Conservation (phyloP, 1,284 basidiomycete genomes). For the Fomitiporia mediterranea region DNA sequence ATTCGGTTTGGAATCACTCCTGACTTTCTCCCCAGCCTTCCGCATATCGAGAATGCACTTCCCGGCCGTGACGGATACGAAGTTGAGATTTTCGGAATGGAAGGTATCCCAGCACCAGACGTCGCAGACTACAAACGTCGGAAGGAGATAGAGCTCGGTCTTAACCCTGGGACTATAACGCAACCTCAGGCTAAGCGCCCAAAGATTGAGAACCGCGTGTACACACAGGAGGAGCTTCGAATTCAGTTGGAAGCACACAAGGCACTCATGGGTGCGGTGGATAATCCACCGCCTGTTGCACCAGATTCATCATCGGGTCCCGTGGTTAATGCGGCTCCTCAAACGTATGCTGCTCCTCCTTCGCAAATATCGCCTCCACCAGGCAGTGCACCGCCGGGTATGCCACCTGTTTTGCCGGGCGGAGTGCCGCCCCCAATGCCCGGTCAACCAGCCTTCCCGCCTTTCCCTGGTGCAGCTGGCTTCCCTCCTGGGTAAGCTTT, state of each 20-base stretch:
- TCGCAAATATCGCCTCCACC: conserved; percentile 29
- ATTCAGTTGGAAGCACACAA: conserved; percentile 88
- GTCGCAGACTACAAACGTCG: conserved; percentile 92
- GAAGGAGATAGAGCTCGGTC: conserved; percentile 88
- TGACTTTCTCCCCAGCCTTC: conserved; percentile 41
- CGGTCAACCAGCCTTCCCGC: conserved; percentile 34
- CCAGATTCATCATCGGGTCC: conserved; percentile 40
- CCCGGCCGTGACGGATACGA: conserved; percentile 97
- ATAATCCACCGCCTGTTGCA: conserved; percentile 34
- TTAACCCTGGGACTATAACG: conserved; percentile 74
- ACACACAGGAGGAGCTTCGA: conserved; percentile 81
- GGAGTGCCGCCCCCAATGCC: conserved; percentile 36
- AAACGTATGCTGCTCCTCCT: conserved; percentile 58
- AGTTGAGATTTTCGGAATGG: conserved; percentile 99
- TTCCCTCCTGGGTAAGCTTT: conserved; percentile 47
- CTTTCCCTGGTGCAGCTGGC: conserved; percentile 37
- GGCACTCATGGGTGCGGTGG: conserved; percentile 78
- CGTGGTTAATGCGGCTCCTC: conserved; percentile 66
- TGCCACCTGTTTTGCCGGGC: conserved; percentile 35
- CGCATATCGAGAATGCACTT: conserved; percentile 91
- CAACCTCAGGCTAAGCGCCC: conserved; percentile 78
- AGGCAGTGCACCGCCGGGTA: conserved; percentile 32
- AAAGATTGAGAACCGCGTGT: conserved; percentile 75
- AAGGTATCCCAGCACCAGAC: conserved; percentile 92
- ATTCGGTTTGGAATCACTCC: conserved; percentile 12